Conservation (phyloP, 1,284 basidiomycete genomes). For the Volvariella volvacea region DNA sequence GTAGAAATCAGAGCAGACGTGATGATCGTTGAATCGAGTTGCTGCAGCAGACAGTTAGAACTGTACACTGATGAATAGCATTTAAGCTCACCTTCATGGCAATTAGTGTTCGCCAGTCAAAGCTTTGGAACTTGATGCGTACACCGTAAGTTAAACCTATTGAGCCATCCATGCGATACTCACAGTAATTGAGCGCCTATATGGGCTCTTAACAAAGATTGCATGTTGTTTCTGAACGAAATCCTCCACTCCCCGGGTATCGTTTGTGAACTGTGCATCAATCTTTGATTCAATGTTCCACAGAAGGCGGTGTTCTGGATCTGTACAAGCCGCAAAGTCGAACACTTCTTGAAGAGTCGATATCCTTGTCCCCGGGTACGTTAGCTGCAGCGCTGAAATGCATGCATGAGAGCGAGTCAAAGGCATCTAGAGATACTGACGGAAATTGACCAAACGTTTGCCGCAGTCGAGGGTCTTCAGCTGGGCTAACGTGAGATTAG, state of each 20-base stretch:
- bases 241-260: constrained; percentile 53
- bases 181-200: constrained; percentile 55
- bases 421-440: constrained; percentile 45
- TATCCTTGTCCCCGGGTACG: constrained; percentile 61
- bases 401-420: neutral
- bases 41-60: constrained; percentile 17
- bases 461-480: constrained; percentile 76
- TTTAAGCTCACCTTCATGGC: constrained; percentile 50
- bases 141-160: neutral
- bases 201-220: constrained; percentile 49
- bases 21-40: constrained; percentile 41
- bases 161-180: constrained; percentile 14
- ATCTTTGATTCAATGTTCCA: constrained; percentile 84
- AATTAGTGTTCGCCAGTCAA: constrained; percentile 69
- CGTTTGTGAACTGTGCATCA: constrained; percentile 47
- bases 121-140: constrained; percentile 57
- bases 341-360: constrained; percentile 72
- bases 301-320: constrained; percentile 47
- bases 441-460: constrained; percentile 53
- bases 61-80: neutral
- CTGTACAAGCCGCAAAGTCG: constrained; percentile 67
- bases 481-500: constrained; percentile 72
- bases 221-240: constrained; percentile 62
- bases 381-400: constrained; percentile 49
- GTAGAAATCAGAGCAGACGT: constrained; percentile 58